Percentiles rank a stretch among this genome's conserved stretches.
phyloP scores from a whole-genome alignment of 1,284 basidiomycete genomes.

The Phlebopus sp. region DNA sequence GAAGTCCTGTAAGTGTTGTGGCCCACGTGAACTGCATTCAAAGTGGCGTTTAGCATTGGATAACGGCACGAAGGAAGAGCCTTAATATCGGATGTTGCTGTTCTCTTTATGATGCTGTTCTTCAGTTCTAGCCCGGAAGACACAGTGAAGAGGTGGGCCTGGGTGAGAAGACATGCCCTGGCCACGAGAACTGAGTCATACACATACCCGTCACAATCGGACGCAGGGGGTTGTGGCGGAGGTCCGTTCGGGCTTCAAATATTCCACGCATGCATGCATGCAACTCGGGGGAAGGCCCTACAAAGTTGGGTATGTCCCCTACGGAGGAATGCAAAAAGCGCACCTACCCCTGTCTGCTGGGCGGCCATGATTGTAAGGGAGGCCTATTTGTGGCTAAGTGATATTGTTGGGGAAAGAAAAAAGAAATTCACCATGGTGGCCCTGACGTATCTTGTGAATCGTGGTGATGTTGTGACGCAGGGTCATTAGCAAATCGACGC shows the following conservation, averaged over 20 bases:
- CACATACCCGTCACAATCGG: not conserved
- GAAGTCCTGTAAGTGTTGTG: not conserved
- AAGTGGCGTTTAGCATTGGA: not conserved
- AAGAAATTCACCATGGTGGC: not conserved
- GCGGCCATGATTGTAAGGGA: not conserved
- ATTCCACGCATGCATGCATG: not conserved
- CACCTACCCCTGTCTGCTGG: not conserved
- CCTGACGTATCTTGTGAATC: not conserved
- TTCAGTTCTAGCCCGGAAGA: not conserved
- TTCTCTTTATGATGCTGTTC: constrained; percentile 4
- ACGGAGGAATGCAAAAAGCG: not conserved
- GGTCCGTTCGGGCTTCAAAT: not conserved
- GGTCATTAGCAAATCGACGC: not conserved
- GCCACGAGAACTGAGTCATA: not conserved
- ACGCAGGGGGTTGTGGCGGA: not conserved
- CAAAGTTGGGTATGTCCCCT: no score
- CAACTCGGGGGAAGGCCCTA: not conserved
- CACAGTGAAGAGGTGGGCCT: not conserved
- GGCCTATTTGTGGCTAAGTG: not conserved
- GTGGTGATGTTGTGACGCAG: not conserved
- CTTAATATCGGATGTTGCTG: not conserved
- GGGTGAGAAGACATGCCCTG: not conserved
- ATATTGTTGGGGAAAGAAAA: not conserved
- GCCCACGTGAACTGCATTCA: not conserved
- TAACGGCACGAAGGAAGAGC: not conserved